Evolutionary conservation across 306 rosid species (phyloP).

Genomic region (Castanea crenata): DNA sequence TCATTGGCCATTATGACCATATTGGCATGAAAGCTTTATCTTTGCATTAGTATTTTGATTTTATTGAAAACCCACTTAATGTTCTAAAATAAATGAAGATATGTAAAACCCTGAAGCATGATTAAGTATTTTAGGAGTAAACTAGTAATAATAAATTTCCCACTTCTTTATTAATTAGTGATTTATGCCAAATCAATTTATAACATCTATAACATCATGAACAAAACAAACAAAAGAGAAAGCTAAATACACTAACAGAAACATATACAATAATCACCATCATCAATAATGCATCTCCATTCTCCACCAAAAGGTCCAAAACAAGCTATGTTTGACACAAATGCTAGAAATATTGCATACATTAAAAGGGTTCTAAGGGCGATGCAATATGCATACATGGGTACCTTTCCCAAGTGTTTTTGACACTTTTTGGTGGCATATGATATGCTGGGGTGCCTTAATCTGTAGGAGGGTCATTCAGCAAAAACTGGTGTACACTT

Average conservation of each 20-base stretch:
- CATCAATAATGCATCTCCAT: neutral
- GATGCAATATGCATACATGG: neutral
- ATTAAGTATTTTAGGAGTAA: neutral
- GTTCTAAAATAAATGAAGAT: neutral
- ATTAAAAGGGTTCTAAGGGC: neutral
- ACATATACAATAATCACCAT: neutral
- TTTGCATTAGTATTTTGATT: neutral
- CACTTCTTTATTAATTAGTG: neutral
- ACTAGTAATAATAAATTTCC: neutral
- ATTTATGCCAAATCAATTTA: neutral
- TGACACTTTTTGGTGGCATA: too few species aligned
- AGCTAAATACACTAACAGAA: neutral
- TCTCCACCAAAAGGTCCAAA: neutral
- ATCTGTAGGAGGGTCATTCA: conserved; percentile 52
- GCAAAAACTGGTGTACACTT: conserved; percentile 65
- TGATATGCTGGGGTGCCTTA: conserved; percentile 11
- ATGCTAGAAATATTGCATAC: neutral
- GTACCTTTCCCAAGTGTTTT: too few species aligned
- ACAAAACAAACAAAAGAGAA: neutral
- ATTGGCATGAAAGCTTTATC: neutral
- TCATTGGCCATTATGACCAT: neutral
- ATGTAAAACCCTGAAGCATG: too few species aligned
- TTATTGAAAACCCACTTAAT: neutral
- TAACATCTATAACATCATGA: neutral
- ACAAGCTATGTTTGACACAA: neutral